These are phyloP conservation scores for Zoysia pacifica DNA, from an alignment of 176 grass and related monocot genomes.

Conservation along the genomic window DNA sequence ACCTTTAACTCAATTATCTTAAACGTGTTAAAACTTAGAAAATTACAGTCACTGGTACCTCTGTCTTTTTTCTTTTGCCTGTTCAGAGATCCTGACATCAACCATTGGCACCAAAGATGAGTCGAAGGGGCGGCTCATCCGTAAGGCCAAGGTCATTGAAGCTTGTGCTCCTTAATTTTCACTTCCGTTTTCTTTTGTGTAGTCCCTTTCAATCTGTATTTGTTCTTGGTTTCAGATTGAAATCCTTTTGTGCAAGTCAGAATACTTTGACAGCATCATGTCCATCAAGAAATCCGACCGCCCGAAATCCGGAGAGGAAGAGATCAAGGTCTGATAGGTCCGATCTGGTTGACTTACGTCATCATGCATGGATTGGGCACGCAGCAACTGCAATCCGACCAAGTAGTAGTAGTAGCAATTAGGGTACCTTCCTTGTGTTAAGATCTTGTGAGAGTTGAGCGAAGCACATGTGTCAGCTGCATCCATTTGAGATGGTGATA, in stretches of 20 bases:
- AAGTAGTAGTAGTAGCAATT: conserved; percentile 15
- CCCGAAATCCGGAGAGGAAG: conserved; percentile 47
- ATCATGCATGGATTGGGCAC: conserved; percentile 7
- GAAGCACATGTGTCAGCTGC: conserved; percentile 15
- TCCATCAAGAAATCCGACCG: conserved; percentile 55
- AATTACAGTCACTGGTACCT: not conserved
- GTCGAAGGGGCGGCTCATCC: conserved; percentile 72
- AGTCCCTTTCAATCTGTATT: not conserved
- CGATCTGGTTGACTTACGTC: not conserved
- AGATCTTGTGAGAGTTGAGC: conserved; percentile 8
- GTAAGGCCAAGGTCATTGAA: conserved; percentile 78
- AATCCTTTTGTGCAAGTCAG: conserved; percentile 76
- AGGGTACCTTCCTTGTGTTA: conserved; percentile 38
- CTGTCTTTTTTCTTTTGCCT: not conserved
- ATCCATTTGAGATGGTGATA: conserved; percentile 34
- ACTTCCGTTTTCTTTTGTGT: not conserved
- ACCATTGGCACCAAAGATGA: conserved; percentile 83
- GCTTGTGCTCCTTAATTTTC: not conserved
- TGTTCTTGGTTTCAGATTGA: conserved; percentile 66
- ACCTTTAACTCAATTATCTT: not conserved
- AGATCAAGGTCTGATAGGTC: conserved; percentile 42
- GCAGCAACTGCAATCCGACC: conserved; percentile 16
- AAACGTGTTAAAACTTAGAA: not conserved
- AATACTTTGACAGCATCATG: conserved; percentile 65
- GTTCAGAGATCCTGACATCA: conserved; percentile 80